Evolutionary conservation across 2,329 filamentous ascomycete species (phyloP), one percentile per base, ranked within the genome.

Genomic region (Aspergillus neotritici): DNA sequence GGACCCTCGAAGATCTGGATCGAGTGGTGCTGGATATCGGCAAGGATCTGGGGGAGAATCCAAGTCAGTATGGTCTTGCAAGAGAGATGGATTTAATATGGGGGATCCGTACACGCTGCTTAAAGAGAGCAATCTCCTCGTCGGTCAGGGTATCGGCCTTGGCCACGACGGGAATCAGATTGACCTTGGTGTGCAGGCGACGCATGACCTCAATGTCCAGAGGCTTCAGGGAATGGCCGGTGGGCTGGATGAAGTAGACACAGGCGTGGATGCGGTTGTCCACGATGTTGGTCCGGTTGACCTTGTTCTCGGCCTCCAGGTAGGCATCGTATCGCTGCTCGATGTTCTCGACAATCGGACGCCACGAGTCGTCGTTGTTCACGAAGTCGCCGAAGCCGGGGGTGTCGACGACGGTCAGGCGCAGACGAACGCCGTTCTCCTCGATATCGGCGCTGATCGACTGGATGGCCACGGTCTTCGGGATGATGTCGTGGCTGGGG

Each of bases 331-430:
- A 98, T 58, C 93, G 87, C 79, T 95, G 89, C 78, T 98, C 93
- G 63, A 98, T 97, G 78, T 97, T 97, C 78, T 98, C 93, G 61
- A 96, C 85, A 72, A 98, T 98, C 44, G 93, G 93, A 64, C 93
- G 83, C 93, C 93, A 98, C 21, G 93, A 98, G 73, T 97, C 93
- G 62, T 97, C 93, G 67, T 98, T 98, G 84, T 98, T 98, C 65
- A 98, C 93, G 65, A 97, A 98, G 73, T 98, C 93, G 63, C 93
- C 93, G 60, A 98, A 98, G 52, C 93, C 93, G 34, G 93, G 93
- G 8, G 93, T 98, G 59, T 98, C 93, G 53, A 98, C 93, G 41
- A 98, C 93, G 10, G 91, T 98, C 67, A 98, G 73, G 48, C 93
- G 87, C 53, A 98, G 84, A 65, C 93, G 90, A 48, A 98, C 93